Percentiles rank a stretch among this genome's conserved stretches.
Conservation (phyloP, 148 eudicot genomes). For the Amaranthus cruentus region DNA sequence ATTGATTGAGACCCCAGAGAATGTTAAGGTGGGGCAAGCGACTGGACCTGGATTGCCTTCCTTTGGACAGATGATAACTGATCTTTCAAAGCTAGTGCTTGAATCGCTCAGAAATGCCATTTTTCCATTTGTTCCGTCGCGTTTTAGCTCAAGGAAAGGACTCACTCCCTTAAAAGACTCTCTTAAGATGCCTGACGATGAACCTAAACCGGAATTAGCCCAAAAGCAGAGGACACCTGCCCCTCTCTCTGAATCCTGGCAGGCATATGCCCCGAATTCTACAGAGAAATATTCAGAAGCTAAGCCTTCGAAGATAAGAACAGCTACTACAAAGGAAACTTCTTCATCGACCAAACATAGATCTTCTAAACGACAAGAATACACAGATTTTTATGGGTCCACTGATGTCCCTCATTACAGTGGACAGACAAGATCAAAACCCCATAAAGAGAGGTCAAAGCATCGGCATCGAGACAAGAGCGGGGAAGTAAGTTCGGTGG, state of each 20-base stretch:
- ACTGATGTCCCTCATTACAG: constrained; percentile 42
- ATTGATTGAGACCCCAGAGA: constrained; percentile 39
- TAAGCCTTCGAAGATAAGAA: constrained; percentile 55
- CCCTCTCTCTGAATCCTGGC: constrained; percentile 56
- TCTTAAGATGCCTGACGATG: constrained; percentile 77
- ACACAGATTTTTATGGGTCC: constrained; percentile 72
- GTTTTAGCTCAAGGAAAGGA: constrained; percentile 31
- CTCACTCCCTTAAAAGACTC: constrained; percentile 76
- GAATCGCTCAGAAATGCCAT: constrained; percentile 42
- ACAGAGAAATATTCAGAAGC: constrained; percentile 48
- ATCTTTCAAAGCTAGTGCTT: constrained; percentile 51
- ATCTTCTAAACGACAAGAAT: constrained; percentile 73
- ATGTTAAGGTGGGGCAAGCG: constrained; percentile 45
- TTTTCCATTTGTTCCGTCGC: constrained; percentile 42
- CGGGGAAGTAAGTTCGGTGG: constrained; percentile 47
- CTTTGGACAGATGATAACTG: constrained; percentile 53
- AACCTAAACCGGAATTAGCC: constrained; percentile 35
- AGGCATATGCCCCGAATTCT: constrained; percentile 31
- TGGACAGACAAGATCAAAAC: constrained; percentile 53
- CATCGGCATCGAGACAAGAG: constrained; percentile 70
- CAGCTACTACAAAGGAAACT: constrained; percentile 63
- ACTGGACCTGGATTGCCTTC: constrained; percentile 69
- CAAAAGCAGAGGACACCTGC: constrained; percentile 64
- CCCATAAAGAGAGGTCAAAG: constrained; percentile 78
- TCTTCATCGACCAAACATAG: constrained; percentile 67